phyloP scores from a whole-genome alignment of 1,284 basidiomycete species.

The Ganoderma boninense region DNA sequence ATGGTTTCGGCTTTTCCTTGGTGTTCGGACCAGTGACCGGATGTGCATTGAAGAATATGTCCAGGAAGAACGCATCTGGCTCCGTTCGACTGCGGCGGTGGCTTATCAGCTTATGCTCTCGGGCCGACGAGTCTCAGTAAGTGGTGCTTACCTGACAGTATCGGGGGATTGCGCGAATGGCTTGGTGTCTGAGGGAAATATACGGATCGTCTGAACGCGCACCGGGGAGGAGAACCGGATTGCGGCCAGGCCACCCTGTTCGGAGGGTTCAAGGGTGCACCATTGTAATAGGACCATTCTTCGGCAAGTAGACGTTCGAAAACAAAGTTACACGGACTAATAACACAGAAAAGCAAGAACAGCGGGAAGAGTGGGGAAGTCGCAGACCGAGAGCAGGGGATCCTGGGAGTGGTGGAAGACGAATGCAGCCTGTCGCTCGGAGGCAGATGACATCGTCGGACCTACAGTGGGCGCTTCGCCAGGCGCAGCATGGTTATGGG shows the following conservation, averaged over 20 bases:
- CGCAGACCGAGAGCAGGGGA: conserved; percentile 2
- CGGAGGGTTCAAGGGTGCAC: conserved; percentile 68
- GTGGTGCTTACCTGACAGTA: conserved; percentile 65
- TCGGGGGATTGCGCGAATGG: conserved; percentile 69
- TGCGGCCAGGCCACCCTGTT: conserved; percentile 65
- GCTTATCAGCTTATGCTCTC: neutral
- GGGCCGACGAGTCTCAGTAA: neutral
- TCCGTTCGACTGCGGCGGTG: conserved; percentile 57
- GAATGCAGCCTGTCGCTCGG: neutral
- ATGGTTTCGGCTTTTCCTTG: conserved; percentile 63
- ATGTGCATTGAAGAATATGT: conserved; percentile 77
- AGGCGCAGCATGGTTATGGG: conserved; percentile 27
- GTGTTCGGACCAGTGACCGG: conserved; percentile 53
- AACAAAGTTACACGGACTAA: neutral
- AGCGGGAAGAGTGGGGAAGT: neutral
- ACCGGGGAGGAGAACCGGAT: conserved; percentile 71
- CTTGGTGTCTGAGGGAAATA: conserved; percentile 66
- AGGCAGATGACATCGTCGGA: conserved; percentile 27
- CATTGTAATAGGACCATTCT: conserved; percentile 64
- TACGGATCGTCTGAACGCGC: conserved; percentile 64
- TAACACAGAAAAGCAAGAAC: neutral
- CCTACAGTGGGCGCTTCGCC: conserved; percentile 14
- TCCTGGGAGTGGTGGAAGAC: neutral
- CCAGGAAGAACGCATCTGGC: conserved; percentile 74
- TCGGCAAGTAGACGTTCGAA: neutral